Evolutionary conservation across 768 basidiomycete genomes (phyloP).

Genomic region (Lactifluus echinatus): DNA sequence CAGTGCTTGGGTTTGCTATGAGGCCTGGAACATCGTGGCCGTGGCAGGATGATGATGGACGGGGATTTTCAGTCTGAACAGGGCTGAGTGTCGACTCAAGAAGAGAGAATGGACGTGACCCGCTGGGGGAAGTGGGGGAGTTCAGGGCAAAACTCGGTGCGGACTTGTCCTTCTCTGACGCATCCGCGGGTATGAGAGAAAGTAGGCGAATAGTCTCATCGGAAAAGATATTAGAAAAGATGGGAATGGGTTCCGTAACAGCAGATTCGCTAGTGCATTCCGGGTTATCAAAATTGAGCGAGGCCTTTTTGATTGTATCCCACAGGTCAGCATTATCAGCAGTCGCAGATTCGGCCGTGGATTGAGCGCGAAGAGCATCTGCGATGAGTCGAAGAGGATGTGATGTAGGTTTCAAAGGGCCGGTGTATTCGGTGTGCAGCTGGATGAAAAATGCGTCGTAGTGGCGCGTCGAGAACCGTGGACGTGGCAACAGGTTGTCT

Average conservation of each 20-base stretch:
- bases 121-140: slow-evolving; percentile 26
- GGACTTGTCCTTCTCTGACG: slow-evolving; percentile 24
- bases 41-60: slow-evolving; percentile 3
- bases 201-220: slow-evolving; percentile 56
- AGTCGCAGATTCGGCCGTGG: slow-evolving; percentile 28
- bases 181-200: slow-evolving; percentile 41
- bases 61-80: neutral
- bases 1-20: slow-evolving; percentile 26
- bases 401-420: slow-evolving; percentile 31
- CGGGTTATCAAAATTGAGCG: slow-evolving; percentile 21
- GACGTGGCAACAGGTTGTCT: slow-evolving; percentile 45
- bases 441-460: slow-evolving; percentile 61
- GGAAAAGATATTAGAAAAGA: slow-evolving; percentile 46
- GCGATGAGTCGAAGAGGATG: slow-evolving; percentile 53
- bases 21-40: slow-evolving; percentile 11
- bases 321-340: slow-evolving; percentile 39
- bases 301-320: slow-evolving; percentile 42
- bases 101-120: slow-evolving; percentile 22
- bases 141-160: slow-evolving; percentile 23
- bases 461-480: slow-evolving; percentile 58
- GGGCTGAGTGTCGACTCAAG: slow-evolving; percentile 6
- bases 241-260: slow-evolving; percentile 32
- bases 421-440: slow-evolving; percentile 42
- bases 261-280: slow-evolving; percentile 12
- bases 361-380: slow-evolving; percentile 45